These are phyloP conservation scores for Candida sphagnicola DNA, from an alignment of 805 yeast genomes.

Conservation along the genomic window DNA sequence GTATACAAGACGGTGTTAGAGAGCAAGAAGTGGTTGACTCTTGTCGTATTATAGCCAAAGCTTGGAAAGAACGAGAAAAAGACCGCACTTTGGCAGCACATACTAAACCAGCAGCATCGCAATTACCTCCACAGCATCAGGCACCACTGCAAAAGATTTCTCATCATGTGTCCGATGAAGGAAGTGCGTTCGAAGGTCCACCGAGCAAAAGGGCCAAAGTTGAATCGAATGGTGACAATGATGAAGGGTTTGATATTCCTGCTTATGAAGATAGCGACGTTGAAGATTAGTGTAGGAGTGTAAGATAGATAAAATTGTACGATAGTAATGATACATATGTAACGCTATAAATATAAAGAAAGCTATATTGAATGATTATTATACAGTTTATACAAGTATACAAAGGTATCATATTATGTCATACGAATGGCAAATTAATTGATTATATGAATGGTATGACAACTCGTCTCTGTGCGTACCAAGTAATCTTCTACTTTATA, in stretches of 20 bases:
- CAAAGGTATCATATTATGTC: no score
- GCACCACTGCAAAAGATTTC: neutral
- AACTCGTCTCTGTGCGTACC: no score
- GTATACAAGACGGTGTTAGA: slow-evolving; percentile 82
- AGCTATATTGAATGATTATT: no score
- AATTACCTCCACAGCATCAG: slow-evolving; percentile 6
- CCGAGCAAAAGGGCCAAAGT: slow-evolving; percentile 9
- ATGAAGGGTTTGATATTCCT: slow-evolving; percentile 28
- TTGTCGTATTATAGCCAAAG: slow-evolving; percentile 50
- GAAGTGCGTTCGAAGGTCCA: slow-evolving; percentile 7
- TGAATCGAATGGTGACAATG: slow-evolving; percentile 4
- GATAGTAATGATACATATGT: neutral
- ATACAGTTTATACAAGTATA: no score
- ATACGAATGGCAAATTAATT: no score
- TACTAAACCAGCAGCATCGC: slow-evolving; percentile 7
- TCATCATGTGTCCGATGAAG: slow-evolving; percentile 1
- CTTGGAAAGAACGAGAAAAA: slow-evolving; percentile 59
- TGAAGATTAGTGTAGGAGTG: slow-evolving; percentile 10
- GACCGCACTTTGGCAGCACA: slow-evolving; percentile 22
- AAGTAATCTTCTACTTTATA: no score
- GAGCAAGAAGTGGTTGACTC: slow-evolving; percentile 68
- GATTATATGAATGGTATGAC: no score
- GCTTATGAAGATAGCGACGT: slow-evolving; percentile 40
- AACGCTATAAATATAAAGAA: no score
- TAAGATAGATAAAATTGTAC: neutral